Evolutionary conservation across 2,329 filamentous ascomycete species (phyloP), one percentile per base, ranked within the genome.

Genomic region (Juglanconis sp.): DNA sequence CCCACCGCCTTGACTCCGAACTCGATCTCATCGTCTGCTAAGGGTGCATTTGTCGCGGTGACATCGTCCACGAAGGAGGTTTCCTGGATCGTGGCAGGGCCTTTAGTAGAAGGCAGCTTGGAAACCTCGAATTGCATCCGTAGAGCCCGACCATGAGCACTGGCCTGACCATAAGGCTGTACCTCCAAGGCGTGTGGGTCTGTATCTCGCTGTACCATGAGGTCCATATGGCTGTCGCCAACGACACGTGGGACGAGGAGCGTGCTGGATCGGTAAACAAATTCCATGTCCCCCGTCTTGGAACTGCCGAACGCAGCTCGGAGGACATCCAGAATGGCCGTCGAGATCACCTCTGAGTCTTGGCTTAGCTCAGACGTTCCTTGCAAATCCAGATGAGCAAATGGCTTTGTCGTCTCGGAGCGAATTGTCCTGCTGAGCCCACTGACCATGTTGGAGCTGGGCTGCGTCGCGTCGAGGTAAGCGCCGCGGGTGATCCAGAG

Each of bases 301-400:
- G 53, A 61, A 10, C 69, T 66, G 4, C 71, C 70, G 49, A 78
- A 78, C 0, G 73, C 73, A 1, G 70, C 66, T 34, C 66, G 67
- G 66, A 77, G 74, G 0, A 78, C 73, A 53, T 70, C 65, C 24
- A 70, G 55, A 11, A 74, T 65, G 2, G 67, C 63, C 15, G 65
- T 60, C 7, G 65, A 59, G 3, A 68, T 67, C 6, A 63, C 66
- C 5, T 64, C 63, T 47, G 70, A 68, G 1, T 66, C 65, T 3
- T 72, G 65, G 24, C 31, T 10, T 0, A 55, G 57, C 0, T 55
- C 48, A 10, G 59, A 49, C 1, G 4, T 48, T 4, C 73, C 73
- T 38, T 81, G 76, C 1, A 82, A 68, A 53, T 81, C 79, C 0
- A 82, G 68, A 1, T 76, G 79, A 1, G 77, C 76, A 15, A 78